A percentile compares a stretch with the other conserved stretches of the same genome.
Evolutionary conservation across 2,329 filamentous ascomycete species (phyloP).

Genomic region (Xylaria polymorpha): DNA sequence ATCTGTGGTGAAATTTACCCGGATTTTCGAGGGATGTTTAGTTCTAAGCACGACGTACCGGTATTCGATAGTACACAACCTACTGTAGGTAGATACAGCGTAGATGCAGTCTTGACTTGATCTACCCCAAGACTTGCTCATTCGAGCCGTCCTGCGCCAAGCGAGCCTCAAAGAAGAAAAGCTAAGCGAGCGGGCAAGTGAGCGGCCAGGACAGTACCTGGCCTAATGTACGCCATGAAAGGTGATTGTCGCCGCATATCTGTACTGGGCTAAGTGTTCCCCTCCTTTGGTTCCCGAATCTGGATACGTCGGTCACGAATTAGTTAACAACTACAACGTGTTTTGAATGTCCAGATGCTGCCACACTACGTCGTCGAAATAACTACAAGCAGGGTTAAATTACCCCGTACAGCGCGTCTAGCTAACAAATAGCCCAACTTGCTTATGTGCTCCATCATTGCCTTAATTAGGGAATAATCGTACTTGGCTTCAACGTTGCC

Average conservation of each 20-base stretch:
- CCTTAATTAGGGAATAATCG: not conserved
- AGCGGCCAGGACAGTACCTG: not conserved
- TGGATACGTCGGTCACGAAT: not conserved
- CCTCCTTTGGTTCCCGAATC: not conserved
- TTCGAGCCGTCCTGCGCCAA: conserved; percentile 19
- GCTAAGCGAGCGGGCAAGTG: conserved; percentile 19
- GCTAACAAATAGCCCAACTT: not conserved
- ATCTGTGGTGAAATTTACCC: not conserved
- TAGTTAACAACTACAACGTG: not conserved
- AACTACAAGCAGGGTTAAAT: not conserved
- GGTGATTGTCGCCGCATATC: not conserved
- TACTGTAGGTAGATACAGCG: not conserved
- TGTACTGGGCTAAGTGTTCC: not conserved
- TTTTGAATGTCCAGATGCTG: not conserved
- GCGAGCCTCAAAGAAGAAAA: conserved; percentile 24
- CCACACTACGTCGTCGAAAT: not conserved
- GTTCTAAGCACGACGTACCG: not conserved
- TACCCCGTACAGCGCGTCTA: not conserved
- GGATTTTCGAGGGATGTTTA: not conserved
- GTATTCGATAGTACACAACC: not conserved
- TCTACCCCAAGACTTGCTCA: not conserved
- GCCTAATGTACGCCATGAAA: not conserved
- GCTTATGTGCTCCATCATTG: not conserved
- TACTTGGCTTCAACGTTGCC: not conserved
- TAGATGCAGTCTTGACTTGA: not conserved